A percentile compares a stretch with the other conserved stretches of the same genome.
These are phyloP conservation scores for Fusarium sp. DNA, from an alignment of 2,329 filamentous ascomycete genomes.

Conservation along the genomic window DNA sequence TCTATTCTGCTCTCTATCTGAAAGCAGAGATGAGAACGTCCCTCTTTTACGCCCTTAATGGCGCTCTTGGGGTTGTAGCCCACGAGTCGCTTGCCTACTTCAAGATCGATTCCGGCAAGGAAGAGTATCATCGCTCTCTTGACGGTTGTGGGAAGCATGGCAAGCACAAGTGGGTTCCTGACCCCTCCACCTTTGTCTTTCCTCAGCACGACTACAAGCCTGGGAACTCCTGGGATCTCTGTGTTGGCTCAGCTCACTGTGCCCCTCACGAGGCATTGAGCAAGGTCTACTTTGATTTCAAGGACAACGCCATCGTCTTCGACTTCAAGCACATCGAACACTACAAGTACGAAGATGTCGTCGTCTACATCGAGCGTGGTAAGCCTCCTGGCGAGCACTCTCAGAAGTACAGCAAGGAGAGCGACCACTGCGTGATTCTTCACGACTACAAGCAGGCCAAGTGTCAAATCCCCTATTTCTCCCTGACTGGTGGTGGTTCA, in stretches of 20 bases:
- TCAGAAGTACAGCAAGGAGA: slow-evolving; percentile 39
- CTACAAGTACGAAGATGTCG: slow-evolving; percentile 47
- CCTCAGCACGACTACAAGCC: slow-evolving; percentile 38
- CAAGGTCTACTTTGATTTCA: slow-evolving; percentile 43
- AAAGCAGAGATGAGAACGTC: slow-evolving; percentile 39
- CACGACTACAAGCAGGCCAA: slow-evolving; percentile 40
- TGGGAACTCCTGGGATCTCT: slow-evolving; percentile 43
- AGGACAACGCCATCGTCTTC: slow-evolving; percentile 42
- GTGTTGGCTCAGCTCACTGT: slow-evolving; percentile 35
- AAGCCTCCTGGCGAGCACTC: slow-evolving; percentile 36
- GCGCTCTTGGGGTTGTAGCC: slow-evolving; percentile 39
- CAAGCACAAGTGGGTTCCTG: slow-evolving; percentile 43
- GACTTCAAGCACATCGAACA: slow-evolving; percentile 40
- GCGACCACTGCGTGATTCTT: slow-evolving; percentile 39
- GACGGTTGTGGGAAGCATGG: slow-evolving; percentile 41
- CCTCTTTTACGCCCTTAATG: slow-evolving; percentile 43
- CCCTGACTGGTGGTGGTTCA: slow-evolving; percentile 40
- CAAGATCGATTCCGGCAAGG: slow-evolving; percentile 21
- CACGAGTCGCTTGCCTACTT: slow-evolving; percentile 42
- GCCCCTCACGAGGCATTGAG: slow-evolving; percentile 37
- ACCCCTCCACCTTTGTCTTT: slow-evolving; percentile 42
- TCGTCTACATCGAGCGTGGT: slow-evolving; percentile 37
- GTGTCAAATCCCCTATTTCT: slow-evolving; percentile 44
- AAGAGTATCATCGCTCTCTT: slow-evolving; percentile 20
- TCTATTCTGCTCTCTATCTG: slow-evolving; percentile 22